Evolutionary conservation across 2,329 filamentous ascomycete genomes (phyloP).

Genomic region (Graphilbum sp.): DNA sequence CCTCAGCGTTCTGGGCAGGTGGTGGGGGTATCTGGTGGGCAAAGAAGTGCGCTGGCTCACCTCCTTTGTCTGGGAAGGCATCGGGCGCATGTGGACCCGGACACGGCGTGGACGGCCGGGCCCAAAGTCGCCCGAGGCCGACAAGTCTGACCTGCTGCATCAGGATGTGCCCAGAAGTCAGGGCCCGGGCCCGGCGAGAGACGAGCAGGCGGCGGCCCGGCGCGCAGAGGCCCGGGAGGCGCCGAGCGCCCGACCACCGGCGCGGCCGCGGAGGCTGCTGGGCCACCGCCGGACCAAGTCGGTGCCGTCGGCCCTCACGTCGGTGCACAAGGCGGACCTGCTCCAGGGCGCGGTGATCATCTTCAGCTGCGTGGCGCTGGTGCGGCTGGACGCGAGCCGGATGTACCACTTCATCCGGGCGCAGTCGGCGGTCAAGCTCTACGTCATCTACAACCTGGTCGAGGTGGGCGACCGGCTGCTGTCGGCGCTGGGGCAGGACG

Average conservation of each 20-base stretch:
- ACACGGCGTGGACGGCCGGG: slow-evolving; percentile 28
- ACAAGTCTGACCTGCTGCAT: no score
- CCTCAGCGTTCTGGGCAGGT: slow-evolving; percentile 55
- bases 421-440: slow-evolving; percentile 93
- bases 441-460: slow-evolving; percentile 96
- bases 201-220: no score
- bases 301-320: slow-evolving; percentile 65
- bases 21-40: slow-evolving; percentile 57
- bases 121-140: background rate
- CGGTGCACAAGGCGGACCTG: slow-evolving; percentile 88
- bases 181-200: no score
- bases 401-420: slow-evolving; percentile 98
- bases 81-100: slow-evolving; percentile 61
- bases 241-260: no score
- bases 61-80: slow-evolving; percentile 62
- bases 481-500: slow-evolving; percentile 84
- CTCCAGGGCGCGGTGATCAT: slow-evolving; percentile 82
- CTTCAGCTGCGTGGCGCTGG: slow-evolving; percentile 67
- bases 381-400: slow-evolving; percentile 83
- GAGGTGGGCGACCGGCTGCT: slow-evolving; percentile 84
- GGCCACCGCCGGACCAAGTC: slow-evolving; percentile 56
- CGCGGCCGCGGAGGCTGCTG: background rate
- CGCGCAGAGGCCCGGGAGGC: no score
- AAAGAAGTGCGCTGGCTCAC: slow-evolving; percentile 58
- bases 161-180: no score